Base-by-base conservation (phyloP, 2,329 filamentous ascomycete genomes). In the Scopulariopsis brevicaulis region DNA sequence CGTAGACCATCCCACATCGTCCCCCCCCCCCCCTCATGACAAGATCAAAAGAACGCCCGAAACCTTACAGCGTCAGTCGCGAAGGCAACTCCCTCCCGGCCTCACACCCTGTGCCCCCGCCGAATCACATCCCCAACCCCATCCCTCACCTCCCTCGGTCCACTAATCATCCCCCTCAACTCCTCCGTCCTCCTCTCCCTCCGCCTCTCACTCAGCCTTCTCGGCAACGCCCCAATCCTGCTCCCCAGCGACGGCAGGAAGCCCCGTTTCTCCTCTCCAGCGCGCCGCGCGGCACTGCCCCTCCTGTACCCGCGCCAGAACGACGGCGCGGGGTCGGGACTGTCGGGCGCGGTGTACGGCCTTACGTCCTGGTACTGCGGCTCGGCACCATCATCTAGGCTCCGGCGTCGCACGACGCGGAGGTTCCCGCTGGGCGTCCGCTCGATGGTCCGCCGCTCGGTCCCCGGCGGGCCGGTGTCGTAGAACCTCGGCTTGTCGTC, bases 341-440 rank as follows among this genome's bases (percentile, higher is more conserved):
- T 56, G 24, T 32, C 56, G n/a, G 50, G 54, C 18, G 34, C 59
- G 15, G 71, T 73, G 25, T 70, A 73, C 1, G 73, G 71, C 12
- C 74, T 69, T 4, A 61, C 63, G 1, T 62, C 58, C 7, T 62
- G 61, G 4, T 64, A 14, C 5, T 52, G 18, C 22, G 25, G n/a
- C 24, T 63, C 62, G 20, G 63, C 63, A n/a, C 62, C 60, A 2
- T 76, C 77, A 43, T 77, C 74, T 22, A 71, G 60, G 62, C 79
- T 84, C 35, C 73, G 71, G 7, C 76, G 74, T 58, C 79, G 76
- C 61, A 85, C 78, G 0, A 86, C 82, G 14, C 81, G 74, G 56
- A 86, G 67, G 60, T 79, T 85, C 1, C 83, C 83, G 62, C 81
- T 85, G 4, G 78, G 73, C 7, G 80, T 83, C 55, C 82, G 76